phyloP scores from a whole-genome alignment of 2,329 filamentous ascomycete species.

The Penicillium griseofulvum region DNA sequence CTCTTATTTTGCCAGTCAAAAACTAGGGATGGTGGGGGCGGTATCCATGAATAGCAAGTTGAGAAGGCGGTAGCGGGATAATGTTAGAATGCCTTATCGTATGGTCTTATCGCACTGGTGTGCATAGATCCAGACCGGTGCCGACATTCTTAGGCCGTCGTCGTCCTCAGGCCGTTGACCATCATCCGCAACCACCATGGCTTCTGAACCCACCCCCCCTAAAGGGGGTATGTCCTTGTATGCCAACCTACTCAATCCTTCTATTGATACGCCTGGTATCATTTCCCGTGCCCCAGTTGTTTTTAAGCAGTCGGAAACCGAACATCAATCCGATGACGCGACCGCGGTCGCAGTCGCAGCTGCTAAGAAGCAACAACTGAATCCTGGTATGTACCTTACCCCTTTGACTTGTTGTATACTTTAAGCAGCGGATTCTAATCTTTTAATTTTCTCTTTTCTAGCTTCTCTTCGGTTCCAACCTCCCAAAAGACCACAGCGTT shows the following conservation, averaged over 20 bases:
- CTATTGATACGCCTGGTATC: slow-evolving; percentile 53
- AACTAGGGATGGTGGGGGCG: too few relatives aligned
- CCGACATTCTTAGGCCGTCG: neutral
- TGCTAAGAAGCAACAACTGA: slow-evolving; percentile 64
- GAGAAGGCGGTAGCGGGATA: too few relatives aligned
- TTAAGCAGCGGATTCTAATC: neutral
- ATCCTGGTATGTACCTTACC: slow-evolving; percentile 56
- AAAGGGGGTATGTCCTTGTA: slow-evolving; percentile 68
- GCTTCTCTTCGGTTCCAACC: slow-evolving; percentile 80
- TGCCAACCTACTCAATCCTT: slow-evolving; percentile 71
- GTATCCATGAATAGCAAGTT: too few relatives aligned
- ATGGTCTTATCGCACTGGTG: too few relatives aligned
- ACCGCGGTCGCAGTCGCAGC: slow-evolving; percentile 17
- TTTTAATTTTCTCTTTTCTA: slow-evolving; percentile 28
- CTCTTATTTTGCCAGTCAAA: too few relatives aligned
- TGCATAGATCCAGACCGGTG: too few relatives aligned
- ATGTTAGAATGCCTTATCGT: too few relatives aligned
- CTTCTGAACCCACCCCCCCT: slow-evolving; percentile 28
- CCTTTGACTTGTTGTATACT: slow-evolving; percentile 30
- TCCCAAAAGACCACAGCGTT: slow-evolving; percentile 71
- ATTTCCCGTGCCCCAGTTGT: slow-evolving; percentile 74
- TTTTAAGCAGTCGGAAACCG: slow-evolving; percentile 60
- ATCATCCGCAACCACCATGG: slow-evolving; percentile 21
- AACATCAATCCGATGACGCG: slow-evolving; percentile 49
- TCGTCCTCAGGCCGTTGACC: neutral